These are phyloP conservation scores for Pythium graminicola DNA, from an alignment of 352 stramenopile genomes.

Conservation along the genomic window DNA sequence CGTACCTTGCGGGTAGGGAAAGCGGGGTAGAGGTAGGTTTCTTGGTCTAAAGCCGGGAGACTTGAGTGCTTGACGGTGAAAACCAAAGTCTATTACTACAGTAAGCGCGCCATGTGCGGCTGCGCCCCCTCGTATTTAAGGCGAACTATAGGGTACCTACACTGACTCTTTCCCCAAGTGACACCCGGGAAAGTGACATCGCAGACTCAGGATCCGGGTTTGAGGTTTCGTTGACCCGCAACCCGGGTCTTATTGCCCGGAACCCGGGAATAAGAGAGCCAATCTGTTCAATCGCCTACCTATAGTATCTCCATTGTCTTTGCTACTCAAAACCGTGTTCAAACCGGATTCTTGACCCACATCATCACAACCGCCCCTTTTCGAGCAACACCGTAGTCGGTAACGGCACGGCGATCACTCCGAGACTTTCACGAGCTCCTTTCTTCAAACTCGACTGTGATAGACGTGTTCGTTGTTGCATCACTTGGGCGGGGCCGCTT, in stretches of 20 bases:
- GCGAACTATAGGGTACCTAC: neutral
- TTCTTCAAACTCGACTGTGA: no score
- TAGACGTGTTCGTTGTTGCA: no score
- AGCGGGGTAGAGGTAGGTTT: no score
- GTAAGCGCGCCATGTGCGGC: neutral
- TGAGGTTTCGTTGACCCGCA: no score
- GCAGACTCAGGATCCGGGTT: no score
- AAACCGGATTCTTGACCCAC: no score
- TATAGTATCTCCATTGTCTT: neutral
- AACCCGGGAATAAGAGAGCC: no score
- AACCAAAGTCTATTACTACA: conserved; percentile 1
- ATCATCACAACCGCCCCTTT: neutral
- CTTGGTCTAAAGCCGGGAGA: neutral
- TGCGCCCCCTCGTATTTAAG: neutral
- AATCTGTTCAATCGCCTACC: neutral
- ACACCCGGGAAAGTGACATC: neutral
- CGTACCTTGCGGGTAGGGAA: conserved; percentile 1
- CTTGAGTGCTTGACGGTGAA: neutral
- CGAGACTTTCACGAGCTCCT: no score
- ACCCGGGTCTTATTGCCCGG: neutral
- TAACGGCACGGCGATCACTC: no score
- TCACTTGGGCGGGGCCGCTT: no score
- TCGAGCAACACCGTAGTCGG: neutral
- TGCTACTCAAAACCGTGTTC: no score
- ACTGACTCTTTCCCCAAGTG: neutral